Evolutionary conservation across 306 rosid genomes (phyloP).

Genomic region (Glycine latifolia): DNA sequence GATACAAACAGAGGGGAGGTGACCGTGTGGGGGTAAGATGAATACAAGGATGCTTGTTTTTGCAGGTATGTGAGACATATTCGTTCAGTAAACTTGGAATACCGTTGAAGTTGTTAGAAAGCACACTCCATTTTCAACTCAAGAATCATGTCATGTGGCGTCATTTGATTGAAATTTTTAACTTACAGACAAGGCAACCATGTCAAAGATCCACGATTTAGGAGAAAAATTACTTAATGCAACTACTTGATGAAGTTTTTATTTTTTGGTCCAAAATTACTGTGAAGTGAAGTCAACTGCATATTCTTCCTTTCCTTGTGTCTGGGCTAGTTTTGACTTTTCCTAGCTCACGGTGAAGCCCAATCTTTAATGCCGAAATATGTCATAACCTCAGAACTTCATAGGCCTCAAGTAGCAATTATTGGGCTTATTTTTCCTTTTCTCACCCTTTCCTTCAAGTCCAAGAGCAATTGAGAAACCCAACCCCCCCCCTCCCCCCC

Average conservation of each 20-base stretch:
- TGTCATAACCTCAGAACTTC: no score
- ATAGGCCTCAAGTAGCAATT: no score
- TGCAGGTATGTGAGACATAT: background rate
- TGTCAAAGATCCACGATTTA: conserved; percentile 26
- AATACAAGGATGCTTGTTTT: background rate
- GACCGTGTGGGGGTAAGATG: no score
- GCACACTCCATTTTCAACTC: background rate
- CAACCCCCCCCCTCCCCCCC: no score
- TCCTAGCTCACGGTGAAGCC: background rate
- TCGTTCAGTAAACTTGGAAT: background rate
- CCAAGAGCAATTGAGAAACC: background rate
- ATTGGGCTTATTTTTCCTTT: background rate
- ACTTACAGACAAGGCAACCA: background rate
- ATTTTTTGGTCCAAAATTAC: background rate
- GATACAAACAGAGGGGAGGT: no score
- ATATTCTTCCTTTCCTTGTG: background rate
- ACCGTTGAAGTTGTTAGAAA: background rate
- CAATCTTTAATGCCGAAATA: background rate
- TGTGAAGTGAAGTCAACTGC: background rate
- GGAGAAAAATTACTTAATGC: background rate
- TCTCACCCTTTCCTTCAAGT: background rate
- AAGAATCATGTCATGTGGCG: background rate
- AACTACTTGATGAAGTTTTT: background rate
- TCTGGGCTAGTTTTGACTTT: background rate
- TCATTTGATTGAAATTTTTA: background rate